Base-by-base conservation (phyloP, 768 basidiomycete species). In the Mrakia frigida region DNA sequence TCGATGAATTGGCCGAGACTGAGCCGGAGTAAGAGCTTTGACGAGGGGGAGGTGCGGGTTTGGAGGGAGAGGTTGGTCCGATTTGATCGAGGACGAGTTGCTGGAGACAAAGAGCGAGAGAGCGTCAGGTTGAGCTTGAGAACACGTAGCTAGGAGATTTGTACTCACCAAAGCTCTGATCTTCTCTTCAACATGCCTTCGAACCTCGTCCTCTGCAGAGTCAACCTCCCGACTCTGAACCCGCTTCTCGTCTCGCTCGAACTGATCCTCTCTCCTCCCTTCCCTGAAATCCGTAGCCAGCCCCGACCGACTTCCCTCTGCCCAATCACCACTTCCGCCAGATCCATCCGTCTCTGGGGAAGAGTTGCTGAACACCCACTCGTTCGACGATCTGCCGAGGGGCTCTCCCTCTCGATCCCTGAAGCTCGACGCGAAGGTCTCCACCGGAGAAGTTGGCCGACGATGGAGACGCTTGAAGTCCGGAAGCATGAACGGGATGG, bases 1-100 rank as follows among this genome's bases (percentile, higher is more conserved):
- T 56, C 6, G 25, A 25, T 25, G 56, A 28, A 25, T 10, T n/a
- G 56, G 13, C n/a, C 4, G 56, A 4, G 56, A 25, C n/a, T n/a
- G 25, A 28, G 28, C n/a, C 21, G 18, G 46, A 50, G 46, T 21
- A 37, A 21, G 37, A 21, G 63, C 16, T 65, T 2, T 31, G 63
- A 6, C 31, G 28, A 65, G 63, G 63, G 37, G 33, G 63, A 31
- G 63, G 33, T 2, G 33, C 6, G 63, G 63, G 10, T 21, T 65
- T 39, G 65, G 65, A 28, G 25, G 23, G 56, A 14, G 56, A 56
- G 25, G 56, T 41, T 18, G 65, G 65, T 10, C 65, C 65, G 37
- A 68, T 68, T 11, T 68, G 65, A 9, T 35, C 21, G 37, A 68
- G 65, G 39, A 68, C 65, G 65, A 68, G 65, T 68, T 68, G 65